Percentiles rank a stretch among this genome's conserved stretches.
Conservation (phyloP, 23 red algal species). For the Gracilaria domingensis region DNA sequence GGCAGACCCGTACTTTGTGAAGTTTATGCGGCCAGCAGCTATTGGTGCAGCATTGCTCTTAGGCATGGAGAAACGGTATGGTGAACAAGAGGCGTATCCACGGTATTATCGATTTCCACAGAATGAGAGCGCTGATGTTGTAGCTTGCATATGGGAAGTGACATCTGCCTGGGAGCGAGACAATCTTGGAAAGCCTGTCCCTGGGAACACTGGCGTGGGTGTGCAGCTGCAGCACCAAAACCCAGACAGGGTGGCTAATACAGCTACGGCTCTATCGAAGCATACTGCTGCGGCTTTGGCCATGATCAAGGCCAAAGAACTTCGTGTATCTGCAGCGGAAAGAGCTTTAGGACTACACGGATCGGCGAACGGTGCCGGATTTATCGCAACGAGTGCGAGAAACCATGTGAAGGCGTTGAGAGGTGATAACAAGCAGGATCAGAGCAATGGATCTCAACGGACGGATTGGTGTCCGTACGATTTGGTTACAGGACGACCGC, state of each 20-base stretch:
- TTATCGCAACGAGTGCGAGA: slow-evolving; percentile 27
- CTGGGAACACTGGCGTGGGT: background rate
- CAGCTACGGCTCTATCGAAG: slow-evolving; percentile 39
- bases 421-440: slow-evolving; percentile 10
- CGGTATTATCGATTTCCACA: slow-evolving; percentile 63
- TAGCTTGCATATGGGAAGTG: slow-evolving; percentile 78
- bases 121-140: slow-evolving; percentile 46
- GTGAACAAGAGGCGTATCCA: slow-evolving; percentile 64
- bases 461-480: slow-evolving; percentile 81
- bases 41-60: slow-evolving; percentile 45
- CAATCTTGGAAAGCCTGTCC: background rate
- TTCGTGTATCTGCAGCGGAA: slow-evolving; percentile 53
- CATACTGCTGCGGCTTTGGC: slow-evolving; percentile 46
- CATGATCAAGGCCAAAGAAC: slow-evolving; percentile 15
- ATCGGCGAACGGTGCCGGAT: slow-evolving; percentile 66
- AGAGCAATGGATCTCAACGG: slow-evolving; percentile 4
- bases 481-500: slow-evolving; percentile 72
- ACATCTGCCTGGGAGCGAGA: slow-evolving; percentile 57
- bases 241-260: slow-evolving; percentile 30
- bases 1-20: slow-evolving; percentile 38
- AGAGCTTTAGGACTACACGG: slow-evolving; percentile 74
- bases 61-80: slow-evolving; percentile 64
- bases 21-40: slow-evolving; percentile 37
- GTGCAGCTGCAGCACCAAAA: slow-evolving; percentile 15
- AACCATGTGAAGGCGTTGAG: background rate